Conservation (phyloP, 2,329 filamentous ascomycete genomes). For the Pseudopithomyces chartarum region DNA sequence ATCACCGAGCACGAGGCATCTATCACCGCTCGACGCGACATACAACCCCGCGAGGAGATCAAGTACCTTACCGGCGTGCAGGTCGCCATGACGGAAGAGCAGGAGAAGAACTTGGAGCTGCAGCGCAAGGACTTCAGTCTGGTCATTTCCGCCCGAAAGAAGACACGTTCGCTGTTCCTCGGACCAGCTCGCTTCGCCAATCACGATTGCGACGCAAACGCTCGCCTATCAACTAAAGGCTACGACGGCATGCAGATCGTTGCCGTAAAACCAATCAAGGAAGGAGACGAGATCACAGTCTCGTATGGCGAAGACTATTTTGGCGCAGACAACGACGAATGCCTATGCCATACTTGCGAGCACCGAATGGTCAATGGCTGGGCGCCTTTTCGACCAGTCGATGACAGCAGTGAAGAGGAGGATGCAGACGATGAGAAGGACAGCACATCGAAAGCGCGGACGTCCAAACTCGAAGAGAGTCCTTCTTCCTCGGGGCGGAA, state of each 20-base stretch:
- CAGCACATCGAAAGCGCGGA: conserved; percentile 18
- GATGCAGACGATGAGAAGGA: conserved; percentile 38
- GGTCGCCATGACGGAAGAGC: conserved; percentile 88
- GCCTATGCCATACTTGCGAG: conserved; percentile 89
- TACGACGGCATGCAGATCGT: conserved; percentile 90
- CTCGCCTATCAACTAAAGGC: conserved; percentile 80
- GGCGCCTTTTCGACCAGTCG: conserved; percentile 56
- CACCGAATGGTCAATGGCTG: conserved; percentile 78
- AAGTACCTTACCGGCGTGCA: conserved; percentile 92
- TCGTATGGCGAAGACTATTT: conserved; percentile 97
- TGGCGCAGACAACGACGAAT: conserved; percentile 92
- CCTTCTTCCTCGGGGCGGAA: conserved; percentile 30
- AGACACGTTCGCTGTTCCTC: conserved; percentile 88
- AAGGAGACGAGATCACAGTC: conserved; percentile 95
- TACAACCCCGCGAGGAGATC: conserved; percentile 81
- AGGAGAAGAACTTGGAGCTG: conserved; percentile 78
- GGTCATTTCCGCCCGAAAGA: conserved; percentile 90
- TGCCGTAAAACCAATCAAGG: conserved; percentile 77
- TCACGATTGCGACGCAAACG: conserved; percentile 94
- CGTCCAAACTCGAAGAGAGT: conserved; percentile 1
- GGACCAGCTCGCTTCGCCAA: conserved; percentile 96
- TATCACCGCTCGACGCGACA: conserved; percentile 77
- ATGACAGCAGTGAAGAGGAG: conserved; percentile 46
- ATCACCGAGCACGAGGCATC: conserved; percentile 88
- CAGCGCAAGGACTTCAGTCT: conserved; percentile 95